A percentile compares a stretch with the other conserved stretches of the same genome.
These are phyloP conservation scores for Candida odintsovae DNA, from an alignment of 805 yeast species.

Conservation along the genomic window DNA sequence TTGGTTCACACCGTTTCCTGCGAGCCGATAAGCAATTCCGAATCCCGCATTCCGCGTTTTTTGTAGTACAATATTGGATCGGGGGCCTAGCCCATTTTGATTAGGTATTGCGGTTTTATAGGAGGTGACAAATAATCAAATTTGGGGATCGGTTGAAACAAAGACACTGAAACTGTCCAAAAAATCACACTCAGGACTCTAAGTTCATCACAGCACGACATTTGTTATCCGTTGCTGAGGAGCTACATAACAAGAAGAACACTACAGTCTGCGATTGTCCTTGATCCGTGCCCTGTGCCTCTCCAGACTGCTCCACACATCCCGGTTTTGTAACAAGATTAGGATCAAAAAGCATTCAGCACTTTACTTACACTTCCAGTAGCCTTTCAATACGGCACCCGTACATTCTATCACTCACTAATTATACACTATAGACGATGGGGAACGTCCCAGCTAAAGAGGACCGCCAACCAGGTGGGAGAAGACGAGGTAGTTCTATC, in stretches of 20 bases:
- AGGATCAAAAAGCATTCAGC: background rate
- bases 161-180: background rate
- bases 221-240: background rate
- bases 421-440: slow-evolving; percentile 24
- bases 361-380: background rate
- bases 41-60: background rate
- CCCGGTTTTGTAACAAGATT: background rate
- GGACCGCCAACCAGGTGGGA: slow-evolving; percentile 23
- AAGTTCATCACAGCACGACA: background rate
- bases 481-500: slow-evolving; percentile 15
- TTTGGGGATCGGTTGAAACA: background rate
- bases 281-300: background rate
- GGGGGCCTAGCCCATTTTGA: background rate
- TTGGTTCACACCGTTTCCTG: background rate
- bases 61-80: background rate
- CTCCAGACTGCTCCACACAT: background rate
- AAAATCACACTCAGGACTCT: background rate
- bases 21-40: background rate
- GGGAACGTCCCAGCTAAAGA: slow-evolving; percentile 45
- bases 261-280: background rate
- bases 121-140: background rate
- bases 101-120: background rate
- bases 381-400: background rate
- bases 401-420: background rate
- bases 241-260: background rate